Evolutionary conservation across 352 stramenopile species (phyloP).

Genomic region (Pythium aquatile): DNA sequence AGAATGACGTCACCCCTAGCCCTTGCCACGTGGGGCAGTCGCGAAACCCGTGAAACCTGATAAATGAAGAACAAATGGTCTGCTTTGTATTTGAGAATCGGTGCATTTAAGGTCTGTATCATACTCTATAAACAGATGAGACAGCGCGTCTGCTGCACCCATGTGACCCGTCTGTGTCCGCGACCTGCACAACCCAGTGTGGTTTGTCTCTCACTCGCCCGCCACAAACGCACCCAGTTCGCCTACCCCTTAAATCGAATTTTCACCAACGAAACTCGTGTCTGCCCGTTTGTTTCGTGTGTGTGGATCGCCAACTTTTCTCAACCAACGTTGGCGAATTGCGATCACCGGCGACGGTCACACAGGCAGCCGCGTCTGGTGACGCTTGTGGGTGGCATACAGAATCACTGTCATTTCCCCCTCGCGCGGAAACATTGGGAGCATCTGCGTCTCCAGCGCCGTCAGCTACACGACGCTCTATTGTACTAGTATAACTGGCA

Average conservation of each 20-base stretch:
- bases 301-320: conserved; percentile 1
- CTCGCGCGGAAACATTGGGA: not conserved
- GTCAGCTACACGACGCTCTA: not conserved
- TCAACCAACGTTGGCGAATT: conserved; percentile 5
- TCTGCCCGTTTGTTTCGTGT: not conserved
- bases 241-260: conserved; percentile 1
- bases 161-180: not conserved
- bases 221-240: not conserved
- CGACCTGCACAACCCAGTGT: not conserved
- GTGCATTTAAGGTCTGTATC: not conserved
- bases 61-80: not conserved
- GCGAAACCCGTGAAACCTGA: not conserved
- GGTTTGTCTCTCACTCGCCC: conserved; percentile 5
- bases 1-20: conserved; percentile 21
- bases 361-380: not conserved
- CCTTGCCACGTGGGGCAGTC: conserved; percentile 6
- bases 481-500: not conserved
- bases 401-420: conserved; percentile 4
- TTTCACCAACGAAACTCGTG: conserved; percentile 1
- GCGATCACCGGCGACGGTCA: not conserved
- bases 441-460: not conserved
- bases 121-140: not conserved
- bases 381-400: conserved; percentile 2
- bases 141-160: not conserved
- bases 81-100: no score